These are phyloP conservation scores for Salpingoeca rosetta DNA, from an alignment of 78 protist species.

Conservation along the genomic window DNA sequence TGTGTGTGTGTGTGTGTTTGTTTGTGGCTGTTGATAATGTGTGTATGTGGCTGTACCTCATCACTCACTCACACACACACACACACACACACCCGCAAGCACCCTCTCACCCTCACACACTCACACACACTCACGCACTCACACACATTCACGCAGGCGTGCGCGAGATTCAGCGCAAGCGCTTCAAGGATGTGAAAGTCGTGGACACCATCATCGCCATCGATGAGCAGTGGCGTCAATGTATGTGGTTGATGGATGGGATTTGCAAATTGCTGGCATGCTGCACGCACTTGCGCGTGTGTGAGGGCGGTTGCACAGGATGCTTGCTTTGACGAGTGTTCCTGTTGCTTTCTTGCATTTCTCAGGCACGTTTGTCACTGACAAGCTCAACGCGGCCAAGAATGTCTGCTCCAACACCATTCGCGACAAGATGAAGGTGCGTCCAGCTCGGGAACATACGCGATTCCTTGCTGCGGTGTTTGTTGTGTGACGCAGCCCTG, in stretches of 20 bases:
- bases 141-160: constrained; percentile 85
- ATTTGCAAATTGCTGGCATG: background rate
- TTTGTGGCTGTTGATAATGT: no score
- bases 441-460: constrained; percentile 13
- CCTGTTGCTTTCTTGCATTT: background rate
- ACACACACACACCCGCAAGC: no score
- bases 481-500: background rate
- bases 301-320: background rate
- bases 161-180: constrained; percentile 78
- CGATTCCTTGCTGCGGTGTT: background rate
- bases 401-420: constrained; percentile 19
- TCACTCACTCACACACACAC: no score
- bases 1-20: no score
- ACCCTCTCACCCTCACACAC: no score
- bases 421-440: constrained; percentile 42
- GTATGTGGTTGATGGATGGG: constrained; percentile 5
- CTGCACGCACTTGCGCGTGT: background rate
- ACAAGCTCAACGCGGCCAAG: no score
- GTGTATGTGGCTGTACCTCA: no score
- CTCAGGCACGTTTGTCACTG: constrained; percentile 23
- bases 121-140: no score
- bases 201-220: constrained; percentile 69
- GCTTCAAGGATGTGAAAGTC: constrained; percentile 44
- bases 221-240: constrained; percentile 57
- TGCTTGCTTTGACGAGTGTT: background rate